Evolutionary conservation across 371 early-diverging fungal genomes (phyloP), one percentile per base, ranked within the genome.

Genomic region (Nosema granulosis): DNA sequence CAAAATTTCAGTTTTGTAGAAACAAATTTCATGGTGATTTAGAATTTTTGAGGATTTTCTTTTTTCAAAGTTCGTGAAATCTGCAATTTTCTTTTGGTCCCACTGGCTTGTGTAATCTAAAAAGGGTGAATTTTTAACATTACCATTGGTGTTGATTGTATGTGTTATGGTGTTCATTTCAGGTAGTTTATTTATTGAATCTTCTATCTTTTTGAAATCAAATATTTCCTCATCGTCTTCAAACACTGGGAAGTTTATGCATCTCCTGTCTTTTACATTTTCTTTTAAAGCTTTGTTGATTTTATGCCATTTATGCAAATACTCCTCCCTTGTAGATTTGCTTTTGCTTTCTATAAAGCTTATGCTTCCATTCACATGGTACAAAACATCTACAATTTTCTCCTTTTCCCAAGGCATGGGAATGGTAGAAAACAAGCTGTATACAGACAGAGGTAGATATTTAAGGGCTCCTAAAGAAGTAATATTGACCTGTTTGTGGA

Each of bases 401-500:
- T 88, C 90, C 81, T 93, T 92, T 85, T 97, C 97, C 97, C 97
- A 96, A 12, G 97, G 97, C 96, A 96, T 95, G 9, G 96, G 98
- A 92, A 97, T 95, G 82, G 93, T 94, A 83, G 94, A 94, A 77
- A 96, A 78, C 43, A 97, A 88, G 85, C 95, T 95, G 35, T 95
- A 81, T 13, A 97, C 92, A 1, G 97, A 94, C 76, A 94, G 94
- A n/a, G 97, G 97, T 16, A 95, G 89, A 85, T 94, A 95, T 83
- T 95, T 95, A 31, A 97, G 88, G 4, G 96, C 95, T 68, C 94
- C 95, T 37, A 95, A 88, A 78, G 94, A 95, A 63, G 94, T 91
- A 67, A 94, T 91, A 82, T 94, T 94, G 87, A 94, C 95, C 74
- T 93, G 67, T 74, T 94, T 95, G 82, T 93, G 94, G 83, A 94